Base-by-base conservation (phyloP, 164 flowering plant species). In the Kalanchoe fedtschenkoi region DNA sequence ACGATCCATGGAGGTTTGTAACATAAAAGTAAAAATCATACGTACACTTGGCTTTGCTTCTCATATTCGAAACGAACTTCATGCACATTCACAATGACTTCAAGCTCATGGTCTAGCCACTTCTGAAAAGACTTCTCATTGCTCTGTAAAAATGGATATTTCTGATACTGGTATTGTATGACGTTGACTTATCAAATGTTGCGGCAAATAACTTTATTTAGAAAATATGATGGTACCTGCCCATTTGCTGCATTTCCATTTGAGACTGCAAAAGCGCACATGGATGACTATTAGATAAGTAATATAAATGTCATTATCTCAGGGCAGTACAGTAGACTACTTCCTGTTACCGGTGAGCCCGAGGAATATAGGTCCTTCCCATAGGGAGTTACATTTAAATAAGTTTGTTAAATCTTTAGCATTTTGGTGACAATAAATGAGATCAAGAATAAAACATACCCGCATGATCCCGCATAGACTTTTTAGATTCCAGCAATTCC, bases 21-120 rank as follows among this genome's bases (percentile, higher is more conserved):
- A 34, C 28, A 34, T 7, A 6, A 13, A 1, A 34, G 6, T 58
- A 21, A 33, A 21, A 11, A 37, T 9, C 26, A 32, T 51, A 67
- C 96, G 65, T 90, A 95, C 99, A 88, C 97, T 87, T 95, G 91
- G 61, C 95, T 88, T 77, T 95, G 99, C 73, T 85, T 95, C 77
- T 95, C 99, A 70, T 90, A 95, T 69, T 95, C 99, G 34, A 68
- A 75, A 72, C 92, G 96, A 73, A 95, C 99, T 87, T 95, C 99
- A 76, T 90, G 99, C 71, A 90, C 93, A 70, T 95, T 88, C 69
- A 95, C 99, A 91, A 88, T 83, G 64, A 95, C 99, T 75, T 88
- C 99, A 33, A 95, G 83, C 82, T 95, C 99, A 71, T 95, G 96
- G 65, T 90, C 96, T 71, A 90, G 89, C 99, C 95, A 90, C 14